Evolutionary conservation across 352 stramenopile genomes (phyloP), one percentile per base, ranked within the genome.

Genomic region (Achlya hypogyna): DNA sequence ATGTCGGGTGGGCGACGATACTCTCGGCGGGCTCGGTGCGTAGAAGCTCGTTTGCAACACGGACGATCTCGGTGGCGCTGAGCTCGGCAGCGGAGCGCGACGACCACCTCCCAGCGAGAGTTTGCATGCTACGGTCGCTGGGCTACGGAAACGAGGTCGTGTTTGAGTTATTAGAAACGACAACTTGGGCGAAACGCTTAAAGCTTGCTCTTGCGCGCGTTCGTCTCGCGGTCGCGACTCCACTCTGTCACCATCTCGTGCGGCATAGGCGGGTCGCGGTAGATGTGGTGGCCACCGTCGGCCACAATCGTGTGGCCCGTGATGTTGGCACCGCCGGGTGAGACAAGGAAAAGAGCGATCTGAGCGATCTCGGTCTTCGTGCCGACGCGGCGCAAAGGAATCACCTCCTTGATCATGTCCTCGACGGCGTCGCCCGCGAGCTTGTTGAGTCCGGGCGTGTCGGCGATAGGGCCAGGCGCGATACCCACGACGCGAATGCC

Each of bases 381-480:
- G 29, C 88, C 88, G n/a, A 86, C 73, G 58, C 87, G 86, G 12
- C 87, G 84, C 20, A 96, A 71, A 0, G 88, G 87, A 31, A 96
- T 79, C 0, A 51, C 49, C 32, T 60, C n/a, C 31, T 27, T 42
- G 35, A 73, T 51, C 62, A 54, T 40, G 28, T 86, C 76, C 25
- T 81, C 76, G 54, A 76, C 71, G n/a, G 84, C 72, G 31, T 92
- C 81, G 20, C 79, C 73, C 12, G 79, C 79, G 29, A 99, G 79
- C 78, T 98, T 98, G 12, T 84, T 86, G 31, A 89, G 97, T 40
- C 96, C 96, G 4, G 90, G 94, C 10, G 95, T 99, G 72, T 98
- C 81, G 1, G 82, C 92, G 72, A 98, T 98, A 16, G 95, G 92
- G 1, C 96, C 95, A 5, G 96, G 95, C n/a, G 96, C 95, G 32